phyloP scores from a whole-genome alignment of 805 yeast species.

The Candida vartiovaarae region DNA sequence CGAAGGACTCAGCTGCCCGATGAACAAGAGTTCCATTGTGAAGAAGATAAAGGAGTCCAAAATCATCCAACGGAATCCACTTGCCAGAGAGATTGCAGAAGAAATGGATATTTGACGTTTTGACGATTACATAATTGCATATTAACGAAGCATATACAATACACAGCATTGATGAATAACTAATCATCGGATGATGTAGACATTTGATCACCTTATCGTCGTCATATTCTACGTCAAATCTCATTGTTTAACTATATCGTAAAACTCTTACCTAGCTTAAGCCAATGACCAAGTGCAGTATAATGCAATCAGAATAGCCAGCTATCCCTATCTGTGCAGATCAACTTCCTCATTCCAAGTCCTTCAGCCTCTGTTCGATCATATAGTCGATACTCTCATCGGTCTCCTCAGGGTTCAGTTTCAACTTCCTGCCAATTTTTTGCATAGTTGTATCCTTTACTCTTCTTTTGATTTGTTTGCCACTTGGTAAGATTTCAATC shows the following conservation, averaged over 20 bases:
- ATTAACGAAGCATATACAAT: not conserved
- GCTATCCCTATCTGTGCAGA: conserved; percentile 1
- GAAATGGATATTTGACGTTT: conserved; percentile 9
- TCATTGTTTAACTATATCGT: no score
- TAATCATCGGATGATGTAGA: no score
- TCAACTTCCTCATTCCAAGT: conserved; percentile 22
- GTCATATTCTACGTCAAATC: no score
- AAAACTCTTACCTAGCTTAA: no score
- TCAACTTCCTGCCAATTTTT: conserved; percentile 33
- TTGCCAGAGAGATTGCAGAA: conserved; percentile 15
- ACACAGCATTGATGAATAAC: no score
- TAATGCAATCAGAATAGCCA: conserved; percentile 4
- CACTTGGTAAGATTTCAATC: conserved; percentile 67
- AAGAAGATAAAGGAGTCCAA: conserved; percentile 7
- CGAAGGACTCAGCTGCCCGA: not conserved
- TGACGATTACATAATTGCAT: no score
- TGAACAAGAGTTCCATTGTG: not conserved
- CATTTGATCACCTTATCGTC: no score
- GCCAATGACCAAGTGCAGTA: no score
- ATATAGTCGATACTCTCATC: conserved; percentile 48
- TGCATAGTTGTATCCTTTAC: conserved; percentile 21
- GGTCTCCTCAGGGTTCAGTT: conserved; percentile 21
- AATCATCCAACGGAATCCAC: conserved; percentile 9
- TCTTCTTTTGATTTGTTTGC: conserved; percentile 48
- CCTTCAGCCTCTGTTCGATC: conserved; percentile 40